Base-by-base conservation (phyloP, 306 rosid species). In the Argentina anserina region DNA sequence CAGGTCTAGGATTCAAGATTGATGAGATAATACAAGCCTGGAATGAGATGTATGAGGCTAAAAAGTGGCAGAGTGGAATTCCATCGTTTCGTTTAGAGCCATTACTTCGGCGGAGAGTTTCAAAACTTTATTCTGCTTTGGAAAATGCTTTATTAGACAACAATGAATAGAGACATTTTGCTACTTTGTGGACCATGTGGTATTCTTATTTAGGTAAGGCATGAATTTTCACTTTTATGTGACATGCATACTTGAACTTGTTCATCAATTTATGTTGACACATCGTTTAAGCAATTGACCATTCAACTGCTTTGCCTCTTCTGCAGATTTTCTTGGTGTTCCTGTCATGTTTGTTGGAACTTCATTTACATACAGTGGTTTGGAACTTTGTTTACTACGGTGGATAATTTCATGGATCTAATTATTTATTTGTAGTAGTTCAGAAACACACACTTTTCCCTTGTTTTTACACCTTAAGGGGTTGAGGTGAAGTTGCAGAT, bases 41-140 rank as follows among this genome's bases (percentile, higher is more conserved):
- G 97, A 87, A 87, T 65, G 97, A 94, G 79, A 94, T 91, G 90
- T 75, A 82, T 34, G 94, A 91, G 84, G 97, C 99, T 61, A 90
- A 85, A 70, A 90, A 71, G 85, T 91, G 84, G 87, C 87, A 53
- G 68, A 77, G 74, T 76, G 91, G 85, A 75, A 77, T 94, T 86
- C 91, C 88, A 17, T 88, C 99, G 53, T 91, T 88, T 81, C 90
- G 97, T 67, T 78, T 91, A 78, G 96, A 91, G 79, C 88, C 92
- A 47, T 85, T 94, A 74, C 86, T 94, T 71, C 82, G 95, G 76
- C 75, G 93, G 68, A 79, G 97, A 78, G 86, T 86, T 73, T 88
- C 97, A 18, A 87, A 84, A 79, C 74, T 84, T 67, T 76, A 85
- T 80, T 81, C 87, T 67, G 93, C 93, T 49, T 86, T 90, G 68